Conservation (phyloP, 768 basidiomycete genomes). For the Hericium erinaceus region DNA sequence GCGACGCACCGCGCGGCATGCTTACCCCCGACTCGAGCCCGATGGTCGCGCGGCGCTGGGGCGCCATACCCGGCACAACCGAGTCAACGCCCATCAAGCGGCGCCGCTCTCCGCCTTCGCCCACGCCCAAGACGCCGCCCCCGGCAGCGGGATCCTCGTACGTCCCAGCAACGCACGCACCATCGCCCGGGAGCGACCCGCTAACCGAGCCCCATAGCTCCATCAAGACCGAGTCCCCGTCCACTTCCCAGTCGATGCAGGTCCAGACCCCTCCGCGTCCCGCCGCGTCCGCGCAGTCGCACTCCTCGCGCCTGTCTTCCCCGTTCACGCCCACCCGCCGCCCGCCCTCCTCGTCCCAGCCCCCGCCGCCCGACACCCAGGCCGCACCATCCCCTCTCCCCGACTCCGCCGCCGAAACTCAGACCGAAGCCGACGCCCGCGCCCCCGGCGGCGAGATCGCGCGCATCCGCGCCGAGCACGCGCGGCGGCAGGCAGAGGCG, state of each 20-base stretch:
- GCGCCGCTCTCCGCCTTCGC: neutral
- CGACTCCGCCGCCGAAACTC: constrained; percentile 13
- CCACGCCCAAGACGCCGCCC: neutral
- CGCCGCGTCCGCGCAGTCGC: constrained; percentile 5
- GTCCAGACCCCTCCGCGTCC: constrained; percentile 4
- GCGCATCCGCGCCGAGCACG: constrained; percentile 45
- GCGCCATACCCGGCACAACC: constrained; percentile 2
- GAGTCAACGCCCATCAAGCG: constrained; percentile 1
- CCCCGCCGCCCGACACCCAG: neutral
- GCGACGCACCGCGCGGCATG: constrained; percentile 5
- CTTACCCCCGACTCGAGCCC: constrained; percentile 13
- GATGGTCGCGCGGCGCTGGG: constrained; percentile 6
- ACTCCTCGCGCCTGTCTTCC: constrained; percentile 5
- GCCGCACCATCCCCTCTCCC: constrained; percentile 11
- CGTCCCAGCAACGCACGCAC: no score
- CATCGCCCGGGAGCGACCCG: no score
- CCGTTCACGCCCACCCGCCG: constrained; percentile 10
- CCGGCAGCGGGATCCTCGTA: neutral
- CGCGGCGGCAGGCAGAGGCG: constrained; percentile 41
- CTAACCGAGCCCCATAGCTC: constrained; percentile 4
- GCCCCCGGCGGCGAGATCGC: constrained; percentile 46
- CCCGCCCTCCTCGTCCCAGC: constrained; percentile 10
- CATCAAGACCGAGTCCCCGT: neutral
- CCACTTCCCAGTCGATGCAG: neutral
- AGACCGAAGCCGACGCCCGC: constrained; percentile 13